Evolutionary conservation across 2,329 filamentous ascomycete species (phyloP).

Genomic region (Alternaria sp.): DNA sequence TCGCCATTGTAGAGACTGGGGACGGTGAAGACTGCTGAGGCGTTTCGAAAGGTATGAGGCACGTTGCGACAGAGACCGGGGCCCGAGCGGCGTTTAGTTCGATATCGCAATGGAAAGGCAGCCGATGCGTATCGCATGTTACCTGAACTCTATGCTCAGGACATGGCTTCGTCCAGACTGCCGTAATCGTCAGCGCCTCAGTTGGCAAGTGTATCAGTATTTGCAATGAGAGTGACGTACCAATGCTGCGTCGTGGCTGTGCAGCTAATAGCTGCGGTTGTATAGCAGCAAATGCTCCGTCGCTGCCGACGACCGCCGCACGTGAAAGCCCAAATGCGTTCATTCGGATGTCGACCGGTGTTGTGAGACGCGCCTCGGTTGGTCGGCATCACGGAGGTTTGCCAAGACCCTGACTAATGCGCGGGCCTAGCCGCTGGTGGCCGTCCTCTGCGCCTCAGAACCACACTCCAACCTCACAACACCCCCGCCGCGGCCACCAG

Average conservation of each 20-base stretch:
- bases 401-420: slow-evolving; percentile 11
- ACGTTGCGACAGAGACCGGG: not conserved
- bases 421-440: not conserved
- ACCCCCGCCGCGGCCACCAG: not conserved
- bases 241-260: not conserved
- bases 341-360: not conserved
- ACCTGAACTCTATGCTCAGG: not conserved
- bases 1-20: not conserved
- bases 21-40: not conserved
- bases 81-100: not conserved
- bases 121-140: not conserved
- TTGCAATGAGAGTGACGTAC: not conserved
- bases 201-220: not conserved
- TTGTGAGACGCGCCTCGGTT: not conserved
- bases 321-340: not conserved
- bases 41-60: not conserved
- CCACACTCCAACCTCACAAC: not conserved
- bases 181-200: not conserved
- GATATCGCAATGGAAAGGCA: not conserved
- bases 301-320: not conserved
- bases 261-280: not conserved
- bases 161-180: not conserved
- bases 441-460: not conserved
- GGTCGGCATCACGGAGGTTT: not conserved
- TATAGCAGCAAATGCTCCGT: not conserved